Percentiles rank a stretch among this genome's conserved stretches.
These are phyloP conservation scores for Cladophialophora psammophila DNA, from an alignment of 2,329 filamentous ascomycete genomes.

Conservation along the genomic window DNA sequence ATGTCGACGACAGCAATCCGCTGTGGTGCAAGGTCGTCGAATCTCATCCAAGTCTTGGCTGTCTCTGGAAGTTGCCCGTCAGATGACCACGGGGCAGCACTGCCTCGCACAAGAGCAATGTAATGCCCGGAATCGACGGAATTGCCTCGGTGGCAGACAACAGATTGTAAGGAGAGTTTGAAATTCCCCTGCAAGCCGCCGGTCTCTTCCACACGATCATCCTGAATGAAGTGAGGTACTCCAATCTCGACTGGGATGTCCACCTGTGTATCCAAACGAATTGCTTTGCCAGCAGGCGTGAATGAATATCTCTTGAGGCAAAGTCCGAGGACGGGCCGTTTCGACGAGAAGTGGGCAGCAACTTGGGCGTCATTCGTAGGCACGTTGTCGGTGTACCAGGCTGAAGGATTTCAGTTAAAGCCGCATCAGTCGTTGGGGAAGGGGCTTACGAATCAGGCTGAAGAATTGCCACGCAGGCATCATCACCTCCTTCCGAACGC, in stretches of 20 bases:
- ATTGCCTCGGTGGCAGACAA: conserved; percentile 88
- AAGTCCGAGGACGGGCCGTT: conserved; percentile 85
- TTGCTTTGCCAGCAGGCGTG: conserved; percentile 70
- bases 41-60: conserved; percentile 83
- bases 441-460: conserved; percentile 78
- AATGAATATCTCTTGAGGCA: conserved; percentile 91
- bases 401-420: conserved; percentile 59
- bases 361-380: conserved; percentile 77
- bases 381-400: conserved; percentile 81
- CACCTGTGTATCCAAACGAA: conserved; percentile 79
- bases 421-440: conserved; percentile 20
- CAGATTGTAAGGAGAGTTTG: conserved; percentile 87
- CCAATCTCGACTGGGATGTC: conserved; percentile 88
- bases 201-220: conserved; percentile 72
- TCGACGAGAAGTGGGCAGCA: conserved; percentile 82
- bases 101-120: conserved; percentile 80
- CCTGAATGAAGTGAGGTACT: conserved; percentile 87
- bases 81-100: conserved; percentile 53
- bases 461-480: conserved; percentile 99
- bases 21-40: conserved; percentile 81
- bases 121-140: conserved; percentile 92
- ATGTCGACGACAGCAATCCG: conserved; percentile 81
- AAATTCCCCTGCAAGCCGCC: conserved; percentile 83
- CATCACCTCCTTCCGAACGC: conserved; percentile 77
- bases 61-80: conserved; percentile 58